Conservation (phyloP, 176 grass and related monocot genomes). For the Cocos nucifera region DNA sequence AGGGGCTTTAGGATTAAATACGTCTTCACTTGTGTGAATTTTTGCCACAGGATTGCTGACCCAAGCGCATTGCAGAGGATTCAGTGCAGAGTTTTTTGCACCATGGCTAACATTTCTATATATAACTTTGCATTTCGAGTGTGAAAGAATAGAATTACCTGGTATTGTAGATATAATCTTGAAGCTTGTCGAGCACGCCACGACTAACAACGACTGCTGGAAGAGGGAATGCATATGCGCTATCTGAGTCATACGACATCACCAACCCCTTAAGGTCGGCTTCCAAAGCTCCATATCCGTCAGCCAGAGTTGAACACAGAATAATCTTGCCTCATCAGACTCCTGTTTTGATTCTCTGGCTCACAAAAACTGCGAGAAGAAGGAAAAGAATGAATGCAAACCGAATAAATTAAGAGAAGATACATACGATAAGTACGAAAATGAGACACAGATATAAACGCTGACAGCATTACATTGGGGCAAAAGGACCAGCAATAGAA, state of each 20-base stretch:
- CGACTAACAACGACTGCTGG: neutral
- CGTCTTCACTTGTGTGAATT: slow-evolving; percentile 15
- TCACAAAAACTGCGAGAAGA: too few species aligned
- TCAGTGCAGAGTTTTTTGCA: too few species aligned
- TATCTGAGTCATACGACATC: neutral
- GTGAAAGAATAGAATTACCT: neutral
- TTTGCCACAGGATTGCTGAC: slow-evolving; percentile 30
- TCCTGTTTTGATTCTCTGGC: too few species aligned
- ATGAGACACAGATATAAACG: neutral
- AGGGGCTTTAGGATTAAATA: slow-evolving; percentile 14
- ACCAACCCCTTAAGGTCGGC: neutral
- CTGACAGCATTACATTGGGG: too few species aligned
- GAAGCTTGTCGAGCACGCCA: neutral
- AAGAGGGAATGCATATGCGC: neutral
- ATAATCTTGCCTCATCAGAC: slow-evolving; percentile 1
- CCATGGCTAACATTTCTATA: too few species aligned
- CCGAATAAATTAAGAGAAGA: neutral
- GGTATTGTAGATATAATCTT: neutral
- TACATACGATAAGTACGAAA: neutral
- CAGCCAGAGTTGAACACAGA: neutral
- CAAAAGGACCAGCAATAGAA: too few species aligned
- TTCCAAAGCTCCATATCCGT: neutral
- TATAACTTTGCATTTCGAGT: neutral
- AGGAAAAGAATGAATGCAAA: neutral
- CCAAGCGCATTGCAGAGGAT: neutral